Evolutionary conservation across 2,329 filamentous ascomycete species (phyloP), one percentile per base, ranked within the genome.

Genomic region (Cladophialophora immunda): DNA sequence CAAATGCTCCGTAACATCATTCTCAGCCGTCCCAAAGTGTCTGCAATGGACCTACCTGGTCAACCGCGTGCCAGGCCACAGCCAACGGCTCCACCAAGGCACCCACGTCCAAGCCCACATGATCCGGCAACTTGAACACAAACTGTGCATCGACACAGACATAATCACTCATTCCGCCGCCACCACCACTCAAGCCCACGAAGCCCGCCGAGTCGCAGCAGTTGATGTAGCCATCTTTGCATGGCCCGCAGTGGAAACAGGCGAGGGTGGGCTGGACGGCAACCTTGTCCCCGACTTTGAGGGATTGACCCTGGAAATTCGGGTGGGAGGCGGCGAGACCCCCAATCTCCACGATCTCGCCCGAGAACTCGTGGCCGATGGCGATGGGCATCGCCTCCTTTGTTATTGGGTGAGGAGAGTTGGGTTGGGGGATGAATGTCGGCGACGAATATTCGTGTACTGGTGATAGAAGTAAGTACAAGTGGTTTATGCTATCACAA

Each of bases 351-450:
- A 83, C 80, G 34, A 91, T 79, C 1, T 83, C 82, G 11, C 88
- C 89, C 3, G 83, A 85, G 75, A 90, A 88, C 73, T 91, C 89
- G 73, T 91, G 89, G 29, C 89, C 89, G 9, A 90, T 79, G 0
- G 83, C 87, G 9, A 90, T 81, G 3, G 88, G 89, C 38, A 87
- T 81, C 0, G 79, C 80, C 64, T 86, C 85, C 34, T 82, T 79
- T 0, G 87, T 90, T 25, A 90, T 76, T 1, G 83, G 83, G 71
- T 90, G 88, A 0, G 87, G 85, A 4, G 61, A 69, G 13, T 68
- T 69, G 6, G 75, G 76, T 6, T 73, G 73, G 2, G 86, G 85
- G 1, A 83, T 81, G 75, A 85, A 82, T 29, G 78, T 83, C 15
- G 80, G 79, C 15, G 80, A 78, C 55, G 84, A 77, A 71, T 84